Evolutionary conservation across 306 rosid genomes (phyloP).

Genomic region (Cucurbita maxima): DNA sequence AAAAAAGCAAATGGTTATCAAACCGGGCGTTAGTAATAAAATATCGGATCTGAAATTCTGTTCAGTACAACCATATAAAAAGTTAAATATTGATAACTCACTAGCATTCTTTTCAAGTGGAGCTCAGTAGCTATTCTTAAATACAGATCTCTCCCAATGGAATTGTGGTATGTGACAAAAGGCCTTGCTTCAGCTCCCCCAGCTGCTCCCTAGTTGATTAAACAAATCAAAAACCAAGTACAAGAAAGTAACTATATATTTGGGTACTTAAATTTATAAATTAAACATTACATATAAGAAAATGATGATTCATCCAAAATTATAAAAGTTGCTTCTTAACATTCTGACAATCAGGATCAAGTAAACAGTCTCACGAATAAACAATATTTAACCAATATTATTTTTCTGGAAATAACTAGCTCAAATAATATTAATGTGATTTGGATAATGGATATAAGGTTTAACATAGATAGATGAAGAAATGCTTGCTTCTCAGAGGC

Average conservation of each 20-base stretch:
- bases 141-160: constrained; percentile 85
- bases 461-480: neutral
- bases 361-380: neutral
- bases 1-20: no score
- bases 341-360: neutral
- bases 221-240: constrained; percentile 20
- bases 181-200: constrained; percentile 99
- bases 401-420: neutral
- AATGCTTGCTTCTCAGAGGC: neutral
- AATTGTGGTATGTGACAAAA: constrained; percentile 84
- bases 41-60: neutral
- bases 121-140: constrained; percentile 95
- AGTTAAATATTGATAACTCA: constrained; percentile 18
- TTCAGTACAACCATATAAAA: neutral
- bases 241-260: constrained; percentile 5
- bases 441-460: neutral
- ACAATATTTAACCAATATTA: neutral
- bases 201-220: constrained; percentile 76
- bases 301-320: neutral
- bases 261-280: neutral
- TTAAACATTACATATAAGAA: neutral
- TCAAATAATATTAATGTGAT: neutral
- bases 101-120: constrained; percentile 97
- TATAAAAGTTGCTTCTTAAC: neutral
- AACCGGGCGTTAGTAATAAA: neutral